Evolutionary conservation across 805 yeast species (phyloP).

Genomic region (Danielia oregonensis): DNA sequence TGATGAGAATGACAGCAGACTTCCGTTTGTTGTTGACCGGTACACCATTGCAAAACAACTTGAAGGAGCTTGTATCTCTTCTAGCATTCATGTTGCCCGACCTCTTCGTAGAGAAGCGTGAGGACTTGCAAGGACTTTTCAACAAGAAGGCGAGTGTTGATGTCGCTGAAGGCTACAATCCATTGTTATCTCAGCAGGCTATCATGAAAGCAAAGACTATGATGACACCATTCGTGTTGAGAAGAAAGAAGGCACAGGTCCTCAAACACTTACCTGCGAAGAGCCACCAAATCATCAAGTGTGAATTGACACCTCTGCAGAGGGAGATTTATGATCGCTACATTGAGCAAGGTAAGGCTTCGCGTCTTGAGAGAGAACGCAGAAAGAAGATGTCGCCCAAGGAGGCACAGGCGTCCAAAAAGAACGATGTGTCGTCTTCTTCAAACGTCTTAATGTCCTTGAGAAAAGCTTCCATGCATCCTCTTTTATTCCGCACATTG

Average conservation of each 20-base stretch:
- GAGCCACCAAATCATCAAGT: slow-evolving; percentile 56
- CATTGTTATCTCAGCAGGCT: slow-evolving; percentile 85
- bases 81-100: slow-evolving; percentile 87
- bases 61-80: slow-evolving; percentile 84
- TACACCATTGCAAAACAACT: slow-evolving; percentile 92
- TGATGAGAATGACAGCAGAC: slow-evolving; percentile 80
- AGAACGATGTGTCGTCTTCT: slow-evolving; percentile 39
- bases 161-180: slow-evolving; percentile 53
- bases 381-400: slow-evolving; percentile 35
- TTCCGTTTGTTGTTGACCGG: slow-evolving; percentile 90
- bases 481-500: slow-evolving; percentile 68
- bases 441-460: slow-evolving; percentile 81
- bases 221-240: slow-evolving; percentile 96
- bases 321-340: slow-evolving; percentile 57
- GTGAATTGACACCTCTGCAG: slow-evolving; percentile 61
- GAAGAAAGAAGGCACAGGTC: slow-evolving; percentile 91
- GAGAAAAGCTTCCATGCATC: slow-evolving; percentile 92
- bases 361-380: slow-evolving; percentile 41
- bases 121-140: slow-evolving; percentile 77
- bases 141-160: slow-evolving; percentile 81
- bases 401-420: slow-evolving; percentile 31
- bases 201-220: slow-evolving; percentile 90
- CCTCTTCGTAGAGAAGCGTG: slow-evolving; percentile 75
- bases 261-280: slow-evolving; percentile 84
- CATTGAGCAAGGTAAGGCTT: slow-evolving; percentile 41